These are phyloP conservation scores for Starmera dryadoides DNA, from an alignment of 805 yeast species.

Conservation along the genomic window DNA sequence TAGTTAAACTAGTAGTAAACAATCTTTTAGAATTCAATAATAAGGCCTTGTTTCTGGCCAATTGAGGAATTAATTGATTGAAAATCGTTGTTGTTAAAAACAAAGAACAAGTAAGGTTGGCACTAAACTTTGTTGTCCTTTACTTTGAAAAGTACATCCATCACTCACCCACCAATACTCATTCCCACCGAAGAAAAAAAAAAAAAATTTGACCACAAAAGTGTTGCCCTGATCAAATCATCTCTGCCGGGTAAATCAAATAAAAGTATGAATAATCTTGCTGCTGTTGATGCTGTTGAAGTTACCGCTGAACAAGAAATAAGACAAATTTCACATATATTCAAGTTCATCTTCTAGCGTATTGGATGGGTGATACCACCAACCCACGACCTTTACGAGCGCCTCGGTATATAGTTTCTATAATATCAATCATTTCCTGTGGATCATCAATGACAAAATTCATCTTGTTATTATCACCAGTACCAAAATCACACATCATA, in stretches of 20 bases:
- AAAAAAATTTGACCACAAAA: too few relatives aligned
- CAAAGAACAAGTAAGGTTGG: not conserved
- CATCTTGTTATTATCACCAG: conserved; percentile 93
- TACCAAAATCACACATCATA: conserved; percentile 98
- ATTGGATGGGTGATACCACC: conserved; percentile 63
- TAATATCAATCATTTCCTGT: conserved; percentile 85
- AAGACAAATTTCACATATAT: too few relatives aligned
- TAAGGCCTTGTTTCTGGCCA: not conserved
- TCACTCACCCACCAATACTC: too few relatives aligned
- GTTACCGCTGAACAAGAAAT: too few relatives aligned
- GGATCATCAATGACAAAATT: conserved; percentile 72
- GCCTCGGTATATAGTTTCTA: conserved; percentile 86
- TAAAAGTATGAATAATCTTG: too few relatives aligned
- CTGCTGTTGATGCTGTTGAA: not conserved
- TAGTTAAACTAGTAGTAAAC: not conserved
- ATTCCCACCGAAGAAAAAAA: too few relatives aligned
- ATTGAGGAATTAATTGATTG: not conserved
- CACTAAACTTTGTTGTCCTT: too few relatives aligned
- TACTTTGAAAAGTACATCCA: too few relatives aligned
- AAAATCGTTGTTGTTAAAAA: not conserved
- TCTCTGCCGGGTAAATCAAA: not conserved
- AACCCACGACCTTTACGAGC: conserved; percentile 91
- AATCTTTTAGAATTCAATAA: not conserved
- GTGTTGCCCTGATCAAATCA: too few relatives aligned
- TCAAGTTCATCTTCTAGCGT: conserved; percentile 12